Conservation (phyloP, 1,139 yeast genomes). For the Zygosaccharomyces pseudobailii region DNA sequence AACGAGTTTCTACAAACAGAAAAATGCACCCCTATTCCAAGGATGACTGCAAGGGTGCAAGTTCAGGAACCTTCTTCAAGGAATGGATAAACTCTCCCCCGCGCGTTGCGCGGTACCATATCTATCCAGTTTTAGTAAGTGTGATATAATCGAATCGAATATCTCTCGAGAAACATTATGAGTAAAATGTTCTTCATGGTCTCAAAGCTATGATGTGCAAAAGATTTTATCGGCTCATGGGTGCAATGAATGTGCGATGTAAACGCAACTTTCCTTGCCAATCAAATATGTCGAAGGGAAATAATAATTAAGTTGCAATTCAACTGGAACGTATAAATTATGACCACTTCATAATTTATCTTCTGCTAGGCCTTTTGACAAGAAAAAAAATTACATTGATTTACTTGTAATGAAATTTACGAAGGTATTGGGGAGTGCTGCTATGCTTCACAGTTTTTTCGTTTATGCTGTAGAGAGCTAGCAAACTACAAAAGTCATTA, state of each 20-base stretch:
- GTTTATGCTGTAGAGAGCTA: not conserved
- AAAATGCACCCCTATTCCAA: not conserved
- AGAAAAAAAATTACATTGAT: no score
- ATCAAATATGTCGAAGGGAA: no score
- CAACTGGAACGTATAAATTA: no score
- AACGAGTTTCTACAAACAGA: not conserved
- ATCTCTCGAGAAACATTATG: not conserved
- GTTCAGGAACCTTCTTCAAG: not conserved
- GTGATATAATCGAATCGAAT: no score
- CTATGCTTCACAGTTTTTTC: not conserved
- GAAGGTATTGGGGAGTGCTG: not conserved
- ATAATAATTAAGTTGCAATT: no score
- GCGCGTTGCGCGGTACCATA: not conserved
- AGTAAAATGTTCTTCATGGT: no score
- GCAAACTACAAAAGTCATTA: slow-evolving; percentile 5
- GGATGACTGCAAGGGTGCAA: not conserved
- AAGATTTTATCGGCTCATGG: no score
- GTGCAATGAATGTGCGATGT: no score
- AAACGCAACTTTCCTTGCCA: no score
- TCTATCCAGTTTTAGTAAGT: not conserved
- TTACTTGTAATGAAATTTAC: not conserved
- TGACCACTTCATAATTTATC: no score
- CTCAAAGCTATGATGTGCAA: no score
- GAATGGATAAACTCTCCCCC: not conserved
- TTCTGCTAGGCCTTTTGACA: no score